phyloP scores from a whole-genome alignment of 139 green algal genomes.

The Zygnema circumcarinatum region DNA sequence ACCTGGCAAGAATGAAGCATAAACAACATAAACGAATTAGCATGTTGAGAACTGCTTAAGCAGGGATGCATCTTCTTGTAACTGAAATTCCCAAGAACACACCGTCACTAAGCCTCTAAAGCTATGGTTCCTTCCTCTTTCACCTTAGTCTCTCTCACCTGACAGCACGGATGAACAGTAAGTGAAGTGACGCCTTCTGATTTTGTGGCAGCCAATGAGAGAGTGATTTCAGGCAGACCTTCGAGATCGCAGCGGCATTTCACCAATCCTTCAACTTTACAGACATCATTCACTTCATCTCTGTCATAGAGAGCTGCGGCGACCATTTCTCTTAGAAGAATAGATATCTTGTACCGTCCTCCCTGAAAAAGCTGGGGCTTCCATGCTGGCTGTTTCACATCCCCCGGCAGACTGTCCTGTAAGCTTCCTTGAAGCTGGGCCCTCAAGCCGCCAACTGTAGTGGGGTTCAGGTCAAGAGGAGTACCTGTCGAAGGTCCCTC shows the following conservation, averaged over 20 bases:
- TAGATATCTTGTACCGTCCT: conserved; percentile 14
- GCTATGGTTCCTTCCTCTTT: too few relatives aligned
- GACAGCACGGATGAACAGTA: conserved; percentile 20
- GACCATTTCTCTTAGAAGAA: conserved; percentile 15
- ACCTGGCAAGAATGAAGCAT: too few relatives aligned
- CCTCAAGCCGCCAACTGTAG: background rate
- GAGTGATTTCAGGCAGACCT: conserved; percentile 31
- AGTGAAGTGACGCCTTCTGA: conserved; percentile 5
- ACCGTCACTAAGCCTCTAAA: too few relatives aligned
- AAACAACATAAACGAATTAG: too few relatives aligned
- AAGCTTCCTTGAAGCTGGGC: background rate
- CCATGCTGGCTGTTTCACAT: conserved; percentile 29
- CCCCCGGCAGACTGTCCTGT: background rate
- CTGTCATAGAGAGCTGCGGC: conserved; percentile 31
- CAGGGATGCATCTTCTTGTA: too few relatives aligned
- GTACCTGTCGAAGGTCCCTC: background rate
- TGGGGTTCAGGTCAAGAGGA: conserved; percentile 22
- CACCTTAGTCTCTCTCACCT: too few relatives aligned
- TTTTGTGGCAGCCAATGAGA: conserved; percentile 4
- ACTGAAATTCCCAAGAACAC: too few relatives aligned
- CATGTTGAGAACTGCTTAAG: too few relatives aligned
- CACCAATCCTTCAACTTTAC: background rate
- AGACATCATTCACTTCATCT: conserved; percentile 27
- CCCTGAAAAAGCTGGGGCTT: conserved; percentile 2
- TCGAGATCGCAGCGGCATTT: conserved; percentile 24